Conservation (phyloP, 2,329 filamentous ascomycete genomes). For the Rosellinia necatrix region DNA sequence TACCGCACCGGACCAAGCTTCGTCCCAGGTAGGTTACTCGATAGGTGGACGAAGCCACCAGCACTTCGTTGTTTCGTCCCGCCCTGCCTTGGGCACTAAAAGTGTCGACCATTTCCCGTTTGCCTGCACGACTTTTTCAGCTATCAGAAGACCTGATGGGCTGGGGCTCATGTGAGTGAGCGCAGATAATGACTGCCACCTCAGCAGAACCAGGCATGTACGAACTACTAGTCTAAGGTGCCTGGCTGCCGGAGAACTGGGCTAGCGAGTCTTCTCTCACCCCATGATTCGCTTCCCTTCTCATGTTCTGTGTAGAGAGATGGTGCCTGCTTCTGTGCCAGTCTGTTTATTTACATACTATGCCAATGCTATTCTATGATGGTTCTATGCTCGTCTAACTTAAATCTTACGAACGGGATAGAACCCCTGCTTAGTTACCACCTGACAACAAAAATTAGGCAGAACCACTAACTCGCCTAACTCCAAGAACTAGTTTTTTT, state of each 20-base stretch:
- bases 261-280: too few relatives aligned
- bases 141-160: slow-evolving; percentile 1
- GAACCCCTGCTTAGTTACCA: not conserved
- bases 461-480: not conserved
- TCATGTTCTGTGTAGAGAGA: too few relatives aligned
- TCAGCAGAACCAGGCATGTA: slow-evolving; percentile 19
- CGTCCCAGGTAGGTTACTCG: slow-evolving; percentile 1
- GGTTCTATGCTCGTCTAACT: too few relatives aligned
- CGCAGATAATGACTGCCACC: slow-evolving; percentile 19
- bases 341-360: too few relatives aligned
- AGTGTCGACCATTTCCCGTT: not conserved
- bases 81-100: not conserved
- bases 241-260: too few relatives aligned
- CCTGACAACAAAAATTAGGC: not conserved
- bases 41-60: slow-evolving; percentile 9
- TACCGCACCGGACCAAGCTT: slow-evolving; percentile 8
- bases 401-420: slow-evolving; percentile 5
- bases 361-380: too few relatives aligned
- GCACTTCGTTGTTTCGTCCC: slow-evolving; percentile 6
- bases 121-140: not conserved
- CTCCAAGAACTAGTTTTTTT: too few relatives aligned
- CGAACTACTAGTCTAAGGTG: not conserved
- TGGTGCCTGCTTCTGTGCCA: too few relatives aligned
- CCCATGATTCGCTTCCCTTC: too few relatives aligned
- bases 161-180: not conserved